Evolutionary conservation across 306 rosid genomes (phyloP).

Genomic region (Cucumis cinereus): DNA sequence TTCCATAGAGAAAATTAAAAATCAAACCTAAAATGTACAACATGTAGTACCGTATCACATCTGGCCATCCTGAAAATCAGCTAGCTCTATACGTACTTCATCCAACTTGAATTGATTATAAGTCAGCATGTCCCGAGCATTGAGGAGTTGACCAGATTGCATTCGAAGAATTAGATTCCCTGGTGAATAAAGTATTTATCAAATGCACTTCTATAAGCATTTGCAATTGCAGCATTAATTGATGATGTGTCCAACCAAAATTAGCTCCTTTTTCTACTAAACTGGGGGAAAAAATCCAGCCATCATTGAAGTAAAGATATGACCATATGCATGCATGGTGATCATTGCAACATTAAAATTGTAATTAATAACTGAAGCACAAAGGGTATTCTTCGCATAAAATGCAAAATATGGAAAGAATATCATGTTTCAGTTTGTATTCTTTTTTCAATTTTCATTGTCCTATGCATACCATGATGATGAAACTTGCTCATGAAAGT

Average conservation of each 20-base stretch:
- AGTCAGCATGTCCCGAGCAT: too few relatives aligned
- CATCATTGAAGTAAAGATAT: background rate
- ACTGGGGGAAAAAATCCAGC: constrained; percentile 31
- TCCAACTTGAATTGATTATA: too few relatives aligned
- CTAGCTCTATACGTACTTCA: too few relatives aligned
- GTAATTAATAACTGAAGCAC: background rate
- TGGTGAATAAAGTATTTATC: constrained; percentile 31
- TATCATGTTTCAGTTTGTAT: background rate
- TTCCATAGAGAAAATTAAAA: too few relatives aligned
- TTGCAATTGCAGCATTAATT: constrained; percentile 78
- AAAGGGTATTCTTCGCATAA: background rate
- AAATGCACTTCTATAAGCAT: constrained; percentile 59
- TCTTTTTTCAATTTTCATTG: background rate
- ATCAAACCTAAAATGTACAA: too few relatives aligned
- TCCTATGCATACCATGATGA: background rate
- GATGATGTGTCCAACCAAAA: constrained; percentile 85
- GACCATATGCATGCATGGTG: background rate
- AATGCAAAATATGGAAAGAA: background rate
- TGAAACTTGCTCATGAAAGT: background rate
- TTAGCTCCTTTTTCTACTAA: constrained; percentile 52
- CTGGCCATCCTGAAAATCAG: too few relatives aligned
- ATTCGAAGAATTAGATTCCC: too few relatives aligned
- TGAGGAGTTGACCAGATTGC: too few relatives aligned
- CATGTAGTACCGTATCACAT: too few relatives aligned
- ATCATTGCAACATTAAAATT: background rate